Percentiles rank a stretch among this genome's conserved stretches.
These are phyloP conservation scores for Podospora bellae-mahoneyi DNA, from an alignment of 495 filamentous ascomycete species.

Conservation along the genomic window DNA sequence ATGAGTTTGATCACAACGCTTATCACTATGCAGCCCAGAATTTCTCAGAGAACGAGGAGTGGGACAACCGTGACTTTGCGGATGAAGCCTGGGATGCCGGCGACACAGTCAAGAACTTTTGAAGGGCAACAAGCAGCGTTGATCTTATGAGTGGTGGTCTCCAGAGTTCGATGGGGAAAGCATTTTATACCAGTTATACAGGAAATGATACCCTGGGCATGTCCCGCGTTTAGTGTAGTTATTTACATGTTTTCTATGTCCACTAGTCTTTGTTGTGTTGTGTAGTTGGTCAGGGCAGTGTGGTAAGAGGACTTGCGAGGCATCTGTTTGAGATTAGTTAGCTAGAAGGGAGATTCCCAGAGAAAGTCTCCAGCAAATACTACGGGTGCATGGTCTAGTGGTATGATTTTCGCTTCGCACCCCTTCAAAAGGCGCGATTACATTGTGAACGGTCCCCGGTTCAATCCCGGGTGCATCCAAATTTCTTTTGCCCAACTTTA, in stretches of 20 bases:
- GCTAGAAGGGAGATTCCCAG: too few relatives aligned
- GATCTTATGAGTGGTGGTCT: neutral
- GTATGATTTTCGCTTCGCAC: slow-evolving; percentile 26
- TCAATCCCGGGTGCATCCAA: slow-evolving; percentile 21
- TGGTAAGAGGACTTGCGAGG: too few relatives aligned
- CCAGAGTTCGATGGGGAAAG: neutral
- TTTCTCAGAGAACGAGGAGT: slow-evolving; percentile 47
- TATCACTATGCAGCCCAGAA: slow-evolving; percentile 46
- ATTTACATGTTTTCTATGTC: too few relatives aligned
- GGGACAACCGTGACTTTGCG: slow-evolving; percentile 26
- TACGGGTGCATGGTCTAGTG: slow-evolving; percentile 21
- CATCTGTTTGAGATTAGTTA: too few relatives aligned
- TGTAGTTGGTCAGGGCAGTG: too few relatives aligned
- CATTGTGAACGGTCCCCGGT: slow-evolving; percentile 21
- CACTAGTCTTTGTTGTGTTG: too few relatives aligned
- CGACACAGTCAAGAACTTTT: neutral
- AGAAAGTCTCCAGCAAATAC: neutral
- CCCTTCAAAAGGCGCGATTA: slow-evolving; percentile 6
- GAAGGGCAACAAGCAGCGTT: neutral
- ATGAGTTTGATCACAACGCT: slow-evolving; percentile 46
- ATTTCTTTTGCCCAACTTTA: neutral
- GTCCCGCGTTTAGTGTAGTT: neutral
- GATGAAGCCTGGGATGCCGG: slow-evolving; percentile 23
- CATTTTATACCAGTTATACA: too few relatives aligned
- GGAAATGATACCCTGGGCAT: neutral